These are phyloP conservation scores for Sphaceloma murrayae DNA, from an alignment of 2,329 filamentous ascomycete genomes.

Conservation along the genomic window DNA sequence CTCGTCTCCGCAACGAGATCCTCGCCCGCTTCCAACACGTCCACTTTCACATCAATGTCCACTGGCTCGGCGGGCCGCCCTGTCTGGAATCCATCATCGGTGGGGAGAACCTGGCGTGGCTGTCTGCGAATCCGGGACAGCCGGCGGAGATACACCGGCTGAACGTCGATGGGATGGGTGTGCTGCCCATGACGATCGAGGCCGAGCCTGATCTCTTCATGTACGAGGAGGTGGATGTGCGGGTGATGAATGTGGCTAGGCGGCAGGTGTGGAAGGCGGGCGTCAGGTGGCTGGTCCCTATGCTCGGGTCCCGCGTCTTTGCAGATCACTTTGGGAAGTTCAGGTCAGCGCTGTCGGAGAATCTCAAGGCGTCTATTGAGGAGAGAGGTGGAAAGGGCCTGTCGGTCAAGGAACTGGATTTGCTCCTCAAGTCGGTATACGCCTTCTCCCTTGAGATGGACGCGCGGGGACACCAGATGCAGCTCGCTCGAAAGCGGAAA, in stretches of 20 bases:
- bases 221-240: neutral
- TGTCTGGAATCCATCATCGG: neutral
- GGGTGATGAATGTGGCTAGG: neutral
- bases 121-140: neutral
- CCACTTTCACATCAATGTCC: neutral
- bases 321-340: neutral
- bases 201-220: neutral
- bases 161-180: neutral
- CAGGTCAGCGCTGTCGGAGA: neutral
- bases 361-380: neutral
- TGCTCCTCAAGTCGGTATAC: neutral
- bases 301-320: neutral
- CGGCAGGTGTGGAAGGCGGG: neutral
- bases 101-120: neutral
- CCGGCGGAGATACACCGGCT: neutral
- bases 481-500: neutral
- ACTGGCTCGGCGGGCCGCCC: neutral
- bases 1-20: neutral
- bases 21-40: neutral
- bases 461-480: neutral
- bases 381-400: neutral
- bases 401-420: neutral
- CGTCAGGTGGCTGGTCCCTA: neutral
- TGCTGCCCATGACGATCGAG: neutral
- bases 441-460: neutral